Conservation (phyloP, 768 basidiomycete genomes). For the Podaxis sp. region DNA sequence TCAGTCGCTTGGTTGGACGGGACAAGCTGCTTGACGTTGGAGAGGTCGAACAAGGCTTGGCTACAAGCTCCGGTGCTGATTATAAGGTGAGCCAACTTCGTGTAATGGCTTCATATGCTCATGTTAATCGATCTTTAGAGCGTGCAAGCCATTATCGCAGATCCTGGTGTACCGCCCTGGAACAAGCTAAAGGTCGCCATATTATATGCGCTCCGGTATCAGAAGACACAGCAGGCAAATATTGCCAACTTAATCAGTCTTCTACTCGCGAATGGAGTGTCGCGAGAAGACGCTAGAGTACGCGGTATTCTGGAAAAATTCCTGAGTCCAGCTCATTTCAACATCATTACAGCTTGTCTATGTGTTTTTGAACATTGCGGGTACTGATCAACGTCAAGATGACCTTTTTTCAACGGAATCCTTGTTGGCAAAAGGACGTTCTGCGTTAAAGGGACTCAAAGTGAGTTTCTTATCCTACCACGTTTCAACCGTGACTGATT, state of each 20-base stretch:
- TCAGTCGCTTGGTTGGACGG: conserved; percentile 84
- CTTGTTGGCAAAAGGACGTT: conserved; percentile 89
- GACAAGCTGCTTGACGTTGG: conserved; percentile 88
- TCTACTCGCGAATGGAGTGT: conserved; percentile 72
- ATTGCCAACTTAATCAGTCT: conserved; percentile 79
- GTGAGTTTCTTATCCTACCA: conserved; percentile 35
- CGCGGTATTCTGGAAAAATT: conserved; percentile 18
- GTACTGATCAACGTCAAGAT: conserved; percentile 95
- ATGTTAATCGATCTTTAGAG: conserved; percentile 42
- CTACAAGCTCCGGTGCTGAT: conserved; percentile 89
- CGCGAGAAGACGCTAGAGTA: conserved; percentile 75
- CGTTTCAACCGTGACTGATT: background rate
- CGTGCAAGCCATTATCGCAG: conserved; percentile 77
- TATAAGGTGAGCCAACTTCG: conserved; percentile 56
- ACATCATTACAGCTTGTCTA: conserved; percentile 73
- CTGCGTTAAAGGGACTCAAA: conserved; percentile 94
- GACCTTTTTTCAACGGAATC: conserved; percentile 97
- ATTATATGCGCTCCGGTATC: conserved; percentile 91
- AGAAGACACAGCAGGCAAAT: conserved; percentile 82
- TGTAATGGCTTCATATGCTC: background rate
- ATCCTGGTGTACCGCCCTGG: conserved; percentile 64
- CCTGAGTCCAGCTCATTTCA: conserved; percentile 16
- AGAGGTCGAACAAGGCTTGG: conserved; percentile 95
- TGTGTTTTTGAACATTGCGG: conserved; percentile 88
- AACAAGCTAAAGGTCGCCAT: conserved; percentile 91